phyloP scores from a whole-genome alignment of 176 grass and related monocot genomes.

The Avena insularis region DNA sequence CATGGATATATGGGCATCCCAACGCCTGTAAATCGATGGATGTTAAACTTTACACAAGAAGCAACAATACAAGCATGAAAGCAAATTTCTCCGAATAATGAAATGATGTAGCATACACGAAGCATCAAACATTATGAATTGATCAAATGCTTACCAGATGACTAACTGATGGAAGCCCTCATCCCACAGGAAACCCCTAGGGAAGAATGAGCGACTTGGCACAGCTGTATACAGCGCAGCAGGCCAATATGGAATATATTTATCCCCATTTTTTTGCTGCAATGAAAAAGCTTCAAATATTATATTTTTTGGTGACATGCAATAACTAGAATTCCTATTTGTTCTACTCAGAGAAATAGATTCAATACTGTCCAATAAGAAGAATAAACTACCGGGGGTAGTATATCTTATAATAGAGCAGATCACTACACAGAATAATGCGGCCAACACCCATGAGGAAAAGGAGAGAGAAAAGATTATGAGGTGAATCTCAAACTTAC shows the following conservation, averaged over 20 bases:
- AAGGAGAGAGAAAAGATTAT: slow-evolving; percentile 32
- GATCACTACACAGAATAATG: slow-evolving; percentile 21
- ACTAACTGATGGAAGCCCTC: slow-evolving; percentile 97
- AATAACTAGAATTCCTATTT: slow-evolving; percentile 24
- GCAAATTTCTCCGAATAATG: slow-evolving; percentile 26
- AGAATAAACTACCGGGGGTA: slow-evolving; percentile 1
- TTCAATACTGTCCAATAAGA: background rate
- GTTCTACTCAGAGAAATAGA: slow-evolving; percentile 18
- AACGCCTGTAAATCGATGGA: slow-evolving; percentile 61
- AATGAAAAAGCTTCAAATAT: slow-evolving; percentile 45
- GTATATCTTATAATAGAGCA: slow-evolving; percentile 26
- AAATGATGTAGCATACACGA: slow-evolving; percentile 10
- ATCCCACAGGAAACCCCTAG: slow-evolving; percentile 96
- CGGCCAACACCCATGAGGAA: slow-evolving; percentile 1
- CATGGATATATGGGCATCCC: slow-evolving; percentile 97
- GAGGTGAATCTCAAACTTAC: slow-evolving; percentile 72
- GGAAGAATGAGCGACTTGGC: slow-evolving; percentile 94
- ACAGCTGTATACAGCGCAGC: slow-evolving; percentile 94
- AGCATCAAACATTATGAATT: slow-evolving; percentile 23
- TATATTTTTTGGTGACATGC: slow-evolving; percentile 1
- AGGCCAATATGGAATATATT: slow-evolving; percentile 91
- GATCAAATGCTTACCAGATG: slow-evolving; percentile 65
- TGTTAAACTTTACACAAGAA: slow-evolving; percentile 19
- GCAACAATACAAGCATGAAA: slow-evolving; percentile 27
- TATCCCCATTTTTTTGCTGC: slow-evolving; percentile 93